A percentile compares a stretch with the other conserved stretches of the same genome.
Conservation (phyloP, 2,329 filamentous ascomycete genomes). For the Truncatella angustata region DNA sequence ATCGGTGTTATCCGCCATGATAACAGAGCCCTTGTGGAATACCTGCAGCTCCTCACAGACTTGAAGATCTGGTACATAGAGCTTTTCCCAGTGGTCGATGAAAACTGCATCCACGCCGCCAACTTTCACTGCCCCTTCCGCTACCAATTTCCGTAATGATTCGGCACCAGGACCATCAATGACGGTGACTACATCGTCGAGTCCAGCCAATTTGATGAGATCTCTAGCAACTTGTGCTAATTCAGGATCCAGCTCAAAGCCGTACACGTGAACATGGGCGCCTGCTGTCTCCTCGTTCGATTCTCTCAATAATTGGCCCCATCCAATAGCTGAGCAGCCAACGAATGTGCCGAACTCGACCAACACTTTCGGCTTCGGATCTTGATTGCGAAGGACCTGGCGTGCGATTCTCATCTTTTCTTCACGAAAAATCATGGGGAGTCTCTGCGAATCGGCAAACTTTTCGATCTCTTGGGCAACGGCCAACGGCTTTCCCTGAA, state of each 20-base stretch:
- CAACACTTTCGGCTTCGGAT: constrained; percentile 27
- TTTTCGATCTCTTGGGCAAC: constrained; percentile 29
- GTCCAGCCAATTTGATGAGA: constrained; percentile 30
- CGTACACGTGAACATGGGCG: constrained; percentile 31
- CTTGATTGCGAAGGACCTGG: constrained; percentile 19
- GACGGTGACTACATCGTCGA: constrained; percentile 30
- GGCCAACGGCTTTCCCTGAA: constrained; percentile 22
- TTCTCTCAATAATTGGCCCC: constrained; percentile 23
- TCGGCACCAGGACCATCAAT: constrained; percentile 30
- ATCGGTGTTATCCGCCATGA: constrained; percentile 43
- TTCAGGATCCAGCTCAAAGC: constrained; percentile 31
- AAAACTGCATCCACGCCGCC: constrained; percentile 33
- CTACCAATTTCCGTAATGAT: constrained; percentile 25
- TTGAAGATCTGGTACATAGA: constrained; percentile 34
- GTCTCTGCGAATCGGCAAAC: constrained; percentile 25
- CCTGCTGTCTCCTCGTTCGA: constrained; percentile 12
- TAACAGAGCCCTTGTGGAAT: constrained; percentile 28
- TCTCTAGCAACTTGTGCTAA: constrained; percentile 29
- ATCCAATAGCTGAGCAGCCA: constrained; percentile 34
- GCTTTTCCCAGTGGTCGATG: constrained; percentile 24
- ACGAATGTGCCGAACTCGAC: constrained; percentile 36
- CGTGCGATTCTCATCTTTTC: constrained; percentile 25
- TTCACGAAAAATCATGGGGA: constrained; percentile 31
- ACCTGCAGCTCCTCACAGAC: constrained; percentile 31
- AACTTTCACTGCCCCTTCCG: constrained; percentile 22